Percentiles rank a stretch among this genome's conserved stretches.
Conservation (phyloP, 2,329 filamentous ascomycete genomes). For the Aspergillus phoenicis region DNA sequence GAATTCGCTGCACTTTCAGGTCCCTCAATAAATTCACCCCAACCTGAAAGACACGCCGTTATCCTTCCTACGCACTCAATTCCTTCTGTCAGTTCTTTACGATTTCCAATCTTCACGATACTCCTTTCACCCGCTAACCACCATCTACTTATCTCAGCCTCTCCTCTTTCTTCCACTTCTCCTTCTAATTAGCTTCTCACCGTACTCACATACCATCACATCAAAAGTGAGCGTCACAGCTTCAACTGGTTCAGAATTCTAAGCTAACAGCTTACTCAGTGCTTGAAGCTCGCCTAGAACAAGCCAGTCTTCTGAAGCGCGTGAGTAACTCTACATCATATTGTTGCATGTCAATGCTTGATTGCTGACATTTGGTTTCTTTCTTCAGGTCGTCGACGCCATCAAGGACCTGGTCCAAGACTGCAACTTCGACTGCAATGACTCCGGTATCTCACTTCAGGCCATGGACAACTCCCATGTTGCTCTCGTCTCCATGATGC, state of each 20-base stretch:
- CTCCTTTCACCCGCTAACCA: neutral
- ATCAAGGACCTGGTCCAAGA: slow-evolving; percentile 99
- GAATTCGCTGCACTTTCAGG: slow-evolving; percentile 20
- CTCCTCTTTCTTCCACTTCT: slow-evolving; percentile 11
- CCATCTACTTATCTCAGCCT: neutral
- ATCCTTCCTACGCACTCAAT: slow-evolving; percentile 6
- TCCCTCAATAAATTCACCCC: slow-evolving; percentile 8
- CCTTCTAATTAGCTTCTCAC: slow-evolving; percentile 19
- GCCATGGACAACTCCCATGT: slow-evolving; percentile 99
- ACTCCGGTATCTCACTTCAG: slow-evolving; percentile 95
- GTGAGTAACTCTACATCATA: slow-evolving; percentile 50
- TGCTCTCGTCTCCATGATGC: slow-evolving; percentile 97
- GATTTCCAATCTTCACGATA: neutral
- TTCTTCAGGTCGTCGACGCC: slow-evolving; percentile 82
- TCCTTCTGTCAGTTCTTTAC: neutral
- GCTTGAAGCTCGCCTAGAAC: slow-evolving; percentile 97
- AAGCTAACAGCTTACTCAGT: slow-evolving; percentile 52
- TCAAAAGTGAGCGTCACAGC: slow-evolving; percentile 34
- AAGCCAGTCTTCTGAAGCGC: slow-evolving; percentile 94
- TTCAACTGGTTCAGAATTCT: neutral
- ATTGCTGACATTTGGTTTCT: slow-evolving; percentile 12
- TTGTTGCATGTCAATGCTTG: neutral
- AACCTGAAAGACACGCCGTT: slow-evolving; percentile 1
- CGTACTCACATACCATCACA: slow-evolving; percentile 15
- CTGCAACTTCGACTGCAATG: slow-evolving; percentile 99